Evolutionary conservation across 805 yeast species (phyloP).

Genomic region (Candida insectalens): DNA sequence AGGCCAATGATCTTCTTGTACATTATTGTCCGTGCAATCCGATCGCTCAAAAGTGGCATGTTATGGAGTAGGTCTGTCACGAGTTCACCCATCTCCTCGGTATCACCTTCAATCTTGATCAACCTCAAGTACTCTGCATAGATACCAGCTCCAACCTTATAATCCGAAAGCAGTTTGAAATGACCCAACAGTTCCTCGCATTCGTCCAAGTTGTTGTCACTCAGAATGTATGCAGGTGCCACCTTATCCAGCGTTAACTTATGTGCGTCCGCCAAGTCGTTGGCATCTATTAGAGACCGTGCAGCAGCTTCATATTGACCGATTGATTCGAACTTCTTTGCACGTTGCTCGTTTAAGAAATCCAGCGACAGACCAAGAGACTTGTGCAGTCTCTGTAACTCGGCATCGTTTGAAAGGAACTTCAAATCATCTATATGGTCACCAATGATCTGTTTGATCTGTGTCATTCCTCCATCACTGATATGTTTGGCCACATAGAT

Average conservation of each 20-base stretch:
- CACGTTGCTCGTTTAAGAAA: conserved; percentile 47
- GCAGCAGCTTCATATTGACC: conserved; percentile 54
- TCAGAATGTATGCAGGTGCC: conserved; percentile 65
- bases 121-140: conserved; percentile 40
- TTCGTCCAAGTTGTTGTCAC: conserved; percentile 22
- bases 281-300: conserved; percentile 51
- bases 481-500: conserved; percentile 56
- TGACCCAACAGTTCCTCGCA: conserved; percentile 30
- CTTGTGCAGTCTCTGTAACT: conserved; percentile 28
- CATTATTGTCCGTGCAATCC: conserved; percentile 45
- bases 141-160: conserved; percentile 51
- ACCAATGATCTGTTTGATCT: conserved; percentile 30
- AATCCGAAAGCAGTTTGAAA: conserved; percentile 36
- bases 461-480: conserved; percentile 34
- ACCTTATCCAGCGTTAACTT: conserved; percentile 40
- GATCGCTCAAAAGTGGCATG: conserved; percentile 32
- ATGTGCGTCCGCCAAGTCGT: conserved; percentile 55
- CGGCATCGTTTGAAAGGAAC: conserved; percentile 18
- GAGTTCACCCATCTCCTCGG: conserved; percentile 10
- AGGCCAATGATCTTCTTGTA: conserved; percentile 36
- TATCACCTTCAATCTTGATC: conserved; percentile 2
- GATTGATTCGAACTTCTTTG: conserved; percentile 38
- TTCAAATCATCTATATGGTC: conserved; percentile 21
- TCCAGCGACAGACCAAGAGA: conserved; percentile 37
- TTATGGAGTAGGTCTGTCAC: conserved; percentile 34